Percentiles rank a stretch among this genome's conserved stretches.
phyloP scores from a whole-genome alignment of 305 asterid species.

The Lippia alba region DNA sequence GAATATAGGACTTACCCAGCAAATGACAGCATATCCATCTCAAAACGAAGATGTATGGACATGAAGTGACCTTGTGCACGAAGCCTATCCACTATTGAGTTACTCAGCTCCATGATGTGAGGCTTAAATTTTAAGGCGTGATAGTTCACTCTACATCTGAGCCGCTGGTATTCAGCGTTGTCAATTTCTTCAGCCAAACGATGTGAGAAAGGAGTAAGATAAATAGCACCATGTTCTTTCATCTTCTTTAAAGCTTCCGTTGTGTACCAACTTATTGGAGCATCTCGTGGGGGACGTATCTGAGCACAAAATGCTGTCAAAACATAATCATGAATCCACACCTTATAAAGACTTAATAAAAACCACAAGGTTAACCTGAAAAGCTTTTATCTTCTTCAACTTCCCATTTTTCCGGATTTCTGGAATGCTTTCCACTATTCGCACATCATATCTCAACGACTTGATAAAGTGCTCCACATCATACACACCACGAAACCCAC shows the following conservation, averaged over 20 bases:
- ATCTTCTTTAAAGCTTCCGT: conserved; percentile 78
- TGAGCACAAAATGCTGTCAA: conserved; percentile 42
- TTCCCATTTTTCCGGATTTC: conserved; percentile 81
- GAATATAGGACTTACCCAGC: conserved; percentile 75
- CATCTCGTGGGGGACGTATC: conserved; percentile 97
- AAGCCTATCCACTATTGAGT: conserved; percentile 74
- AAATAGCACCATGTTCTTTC: conserved; percentile 94
- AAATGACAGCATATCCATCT: conserved; percentile 98
- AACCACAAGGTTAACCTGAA: conserved; percentile 62
- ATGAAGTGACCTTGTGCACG: conserved; percentile 93
- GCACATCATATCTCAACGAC: conserved; percentile 84
- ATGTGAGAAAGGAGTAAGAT: conserved; percentile 96
- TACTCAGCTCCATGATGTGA: conserved; percentile 88
- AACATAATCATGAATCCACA: conserved; percentile 27
- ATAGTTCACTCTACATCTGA: conserved; percentile 94
- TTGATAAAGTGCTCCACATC: conserved; percentile 91
- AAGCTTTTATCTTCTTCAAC: conserved; percentile 78
- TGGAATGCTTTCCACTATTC: conserved; percentile 88
- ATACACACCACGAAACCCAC: conserved; percentile 93
- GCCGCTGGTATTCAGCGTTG: conserved; percentile 89
- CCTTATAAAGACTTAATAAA: conserved; percentile 27
- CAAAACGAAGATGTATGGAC: conserved; percentile 98
- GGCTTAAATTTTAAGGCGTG: conserved; percentile 94
- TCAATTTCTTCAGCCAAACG: conserved; percentile 96
- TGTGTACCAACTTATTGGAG: conserved; percentile 92